These are phyloP conservation scores for Starmerella apis DNA, from an alignment of 805 yeast genomes.

Conservation along the genomic window DNA sequence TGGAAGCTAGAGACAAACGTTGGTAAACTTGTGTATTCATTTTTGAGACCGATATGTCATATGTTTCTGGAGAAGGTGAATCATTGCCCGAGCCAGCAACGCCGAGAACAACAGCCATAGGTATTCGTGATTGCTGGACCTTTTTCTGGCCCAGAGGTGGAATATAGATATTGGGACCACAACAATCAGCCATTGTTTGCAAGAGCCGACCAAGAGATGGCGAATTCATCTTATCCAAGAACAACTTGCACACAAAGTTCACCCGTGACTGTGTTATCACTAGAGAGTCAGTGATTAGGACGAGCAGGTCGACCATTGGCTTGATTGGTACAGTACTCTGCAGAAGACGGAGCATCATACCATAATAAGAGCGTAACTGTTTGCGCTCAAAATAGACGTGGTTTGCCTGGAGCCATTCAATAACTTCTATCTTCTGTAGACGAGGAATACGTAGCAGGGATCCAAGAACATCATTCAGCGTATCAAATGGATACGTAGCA, in stretches of 20 bases:
- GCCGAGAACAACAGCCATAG: slow-evolving; percentile 1
- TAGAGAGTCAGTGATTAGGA: slow-evolving; percentile 8
- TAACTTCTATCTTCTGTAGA: slow-evolving; percentile 8
- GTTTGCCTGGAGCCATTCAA: slow-evolving; percentile 17
- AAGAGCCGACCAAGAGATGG: slow-evolving; percentile 20
- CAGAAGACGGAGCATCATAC: slow-evolving; percentile 15
- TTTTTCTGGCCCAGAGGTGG: slow-evolving; percentile 18
- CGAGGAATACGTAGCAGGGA: slow-evolving; percentile 13
- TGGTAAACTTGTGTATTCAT: slow-evolving; percentile 8
- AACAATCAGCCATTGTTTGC: slow-evolving; percentile 2
- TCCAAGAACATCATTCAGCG: slow-evolving; percentile 8
- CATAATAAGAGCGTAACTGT: slow-evolving; percentile 11
- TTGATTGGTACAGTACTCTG: slow-evolving; percentile 12
- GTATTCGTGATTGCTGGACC: slow-evolving; percentile 4
- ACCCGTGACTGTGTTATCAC: slow-evolving; percentile 19
- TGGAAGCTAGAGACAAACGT: background rate
- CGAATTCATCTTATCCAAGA: slow-evolving; percentile 6
- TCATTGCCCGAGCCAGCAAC: background rate
- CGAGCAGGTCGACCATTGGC: slow-evolving; percentile 13
- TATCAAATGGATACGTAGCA: slow-evolving; percentile 3
- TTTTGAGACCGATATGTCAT: background rate
- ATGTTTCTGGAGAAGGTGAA: slow-evolving; percentile 12
- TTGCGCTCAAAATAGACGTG: slow-evolving; percentile 6
- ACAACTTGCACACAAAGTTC: slow-evolving; percentile 10
- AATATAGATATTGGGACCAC: slow-evolving; percentile 9